Evolutionary conservation across 352 stramenopile species (phyloP).

Genomic region (Globisporangium orthogonon): DNA sequence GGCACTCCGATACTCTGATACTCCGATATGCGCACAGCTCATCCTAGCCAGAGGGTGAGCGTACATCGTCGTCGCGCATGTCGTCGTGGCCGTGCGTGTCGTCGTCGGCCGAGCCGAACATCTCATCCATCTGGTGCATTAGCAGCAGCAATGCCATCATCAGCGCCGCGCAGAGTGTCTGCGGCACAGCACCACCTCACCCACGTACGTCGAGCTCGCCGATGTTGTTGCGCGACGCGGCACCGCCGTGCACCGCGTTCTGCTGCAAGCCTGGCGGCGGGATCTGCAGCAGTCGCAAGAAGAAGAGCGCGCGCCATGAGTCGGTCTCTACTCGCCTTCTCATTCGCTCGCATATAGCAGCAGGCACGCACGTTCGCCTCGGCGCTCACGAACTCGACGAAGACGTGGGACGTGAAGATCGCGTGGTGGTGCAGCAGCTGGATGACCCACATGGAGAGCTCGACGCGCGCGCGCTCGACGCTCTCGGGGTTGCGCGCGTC

Average conservation of each 20-base stretch:
- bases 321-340: no score
- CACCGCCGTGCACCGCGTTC: slow-evolving; percentile 10
- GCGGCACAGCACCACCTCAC: no score
- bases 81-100: slow-evolving; percentile 56
- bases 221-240: slow-evolving; percentile 40
- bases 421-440: slow-evolving; percentile 71
- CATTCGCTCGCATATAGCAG: no score
- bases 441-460: slow-evolving; percentile 78
- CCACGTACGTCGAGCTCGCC: slow-evolving; percentile 66
- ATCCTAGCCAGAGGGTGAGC: neutral
- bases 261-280: slow-evolving; percentile 44
- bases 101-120: slow-evolving; percentile 69
- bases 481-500: slow-evolving; percentile 61
- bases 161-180: neutral
- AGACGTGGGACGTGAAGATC: slow-evolving; percentile 80
- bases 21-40: no score
- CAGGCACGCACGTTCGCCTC: slow-evolving; percentile 60
- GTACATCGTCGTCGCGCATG: slow-evolving; percentile 17
- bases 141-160: neutral
- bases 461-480: slow-evolving; percentile 63
- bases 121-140: slow-evolving; percentile 29
- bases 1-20: no score
- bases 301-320: neutral
- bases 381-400: slow-evolving; percentile 74
- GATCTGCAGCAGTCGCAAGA: slow-evolving; percentile 16